A percentile compares a stretch with the other conserved stretches of the same genome.
Conservation (phyloP, 306 rosid species). For the Sicyos baderoa region DNA sequence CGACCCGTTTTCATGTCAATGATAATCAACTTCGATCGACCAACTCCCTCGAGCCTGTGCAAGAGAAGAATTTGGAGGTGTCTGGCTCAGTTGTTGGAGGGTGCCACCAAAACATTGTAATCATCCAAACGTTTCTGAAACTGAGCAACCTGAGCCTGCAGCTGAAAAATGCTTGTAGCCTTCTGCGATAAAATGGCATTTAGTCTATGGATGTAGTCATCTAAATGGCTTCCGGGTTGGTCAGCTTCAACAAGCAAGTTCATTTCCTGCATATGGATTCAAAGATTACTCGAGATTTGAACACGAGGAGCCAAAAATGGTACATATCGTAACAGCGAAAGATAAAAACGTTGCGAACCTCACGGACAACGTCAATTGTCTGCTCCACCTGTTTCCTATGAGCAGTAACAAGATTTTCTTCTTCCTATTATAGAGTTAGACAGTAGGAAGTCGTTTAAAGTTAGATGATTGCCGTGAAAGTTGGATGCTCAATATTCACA, state of each 20-base stretch:
- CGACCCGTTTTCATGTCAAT: conserved; percentile 19
- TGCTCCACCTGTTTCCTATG: conserved; percentile 86
- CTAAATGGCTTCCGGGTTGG: conserved; percentile 77
- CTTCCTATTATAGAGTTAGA: conserved; percentile 45
- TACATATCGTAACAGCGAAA: not conserved
- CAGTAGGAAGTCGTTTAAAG: conserved; percentile 19
- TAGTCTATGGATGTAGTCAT: conserved; percentile 57
- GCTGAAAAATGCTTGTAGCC: conserved; percentile 62
- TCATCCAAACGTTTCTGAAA: conserved; percentile 74
- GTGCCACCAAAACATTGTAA: conserved; percentile 47
- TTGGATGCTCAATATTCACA: conserved; percentile 8
- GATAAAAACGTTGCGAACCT: conserved; percentile 40
- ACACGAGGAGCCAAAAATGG: conserved; percentile 2
- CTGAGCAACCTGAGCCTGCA: conserved; percentile 72
- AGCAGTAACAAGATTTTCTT: conserved; percentile 77
- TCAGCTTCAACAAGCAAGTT: conserved; percentile 71
- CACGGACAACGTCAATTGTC: conserved; percentile 72
- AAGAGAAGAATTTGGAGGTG: not conserved
- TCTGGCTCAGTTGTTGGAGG: conserved; percentile 36
- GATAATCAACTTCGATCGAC: conserved; percentile 18
- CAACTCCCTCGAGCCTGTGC: conserved; percentile 20
- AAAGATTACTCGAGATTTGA: conserved; percentile 11
- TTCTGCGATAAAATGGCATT: conserved; percentile 73
- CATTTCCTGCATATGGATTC: conserved; percentile 62
- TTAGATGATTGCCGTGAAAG: conserved; percentile 12